A percentile compares a stretch with the other conserved stretches of the same genome.
These are phyloP conservation scores for Aspergillus carlsbadensis DNA, from an alignment of 495 filamentous ascomycete genomes.

Conservation along the genomic window DNA sequence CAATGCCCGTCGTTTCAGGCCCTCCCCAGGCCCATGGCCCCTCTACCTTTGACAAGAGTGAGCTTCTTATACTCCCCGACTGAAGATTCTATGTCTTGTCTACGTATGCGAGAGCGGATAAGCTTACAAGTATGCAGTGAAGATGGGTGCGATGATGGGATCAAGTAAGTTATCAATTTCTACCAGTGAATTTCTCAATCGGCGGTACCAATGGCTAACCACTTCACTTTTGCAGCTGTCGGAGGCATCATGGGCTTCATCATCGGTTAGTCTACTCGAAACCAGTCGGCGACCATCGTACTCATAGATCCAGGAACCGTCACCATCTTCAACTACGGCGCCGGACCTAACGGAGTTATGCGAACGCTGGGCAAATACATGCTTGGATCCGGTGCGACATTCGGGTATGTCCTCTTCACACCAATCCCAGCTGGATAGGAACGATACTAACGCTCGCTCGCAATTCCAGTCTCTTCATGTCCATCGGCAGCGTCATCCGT, in stretches of 20 bases:
- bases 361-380: conserved; percentile 95
- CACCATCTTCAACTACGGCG: conserved; percentile 91
- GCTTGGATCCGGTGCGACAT: conserved; percentile 93
- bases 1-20: conserved; percentile 68
- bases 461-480: conserved; percentile 91
- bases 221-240: conserved; percentile 61
- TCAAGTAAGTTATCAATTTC: conserved; percentile 64
- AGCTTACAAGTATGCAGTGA: conserved; percentile 56
- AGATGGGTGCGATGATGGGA: conserved; percentile 98
- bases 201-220: conserved; percentile 8
- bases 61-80: conserved; percentile 28
- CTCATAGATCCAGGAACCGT: conserved; percentile 65
- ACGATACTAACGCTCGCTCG: neutral
- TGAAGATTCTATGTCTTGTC: neutral
- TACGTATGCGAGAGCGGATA: neutral
- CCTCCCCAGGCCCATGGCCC: conserved; percentile 60
- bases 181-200: neutral
- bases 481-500: conserved; percentile 92
- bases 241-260: conserved; percentile 97
- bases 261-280: conserved; percentile 62
- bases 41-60: conserved; percentile 92
- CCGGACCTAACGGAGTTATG: conserved; percentile 89
- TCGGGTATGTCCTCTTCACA: conserved; percentile 66
- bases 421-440: neutral
- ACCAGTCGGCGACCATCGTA: neutral